Base-by-base conservation (phyloP, 305 asterid genomes). In the Andrographis paniculata region DNA sequence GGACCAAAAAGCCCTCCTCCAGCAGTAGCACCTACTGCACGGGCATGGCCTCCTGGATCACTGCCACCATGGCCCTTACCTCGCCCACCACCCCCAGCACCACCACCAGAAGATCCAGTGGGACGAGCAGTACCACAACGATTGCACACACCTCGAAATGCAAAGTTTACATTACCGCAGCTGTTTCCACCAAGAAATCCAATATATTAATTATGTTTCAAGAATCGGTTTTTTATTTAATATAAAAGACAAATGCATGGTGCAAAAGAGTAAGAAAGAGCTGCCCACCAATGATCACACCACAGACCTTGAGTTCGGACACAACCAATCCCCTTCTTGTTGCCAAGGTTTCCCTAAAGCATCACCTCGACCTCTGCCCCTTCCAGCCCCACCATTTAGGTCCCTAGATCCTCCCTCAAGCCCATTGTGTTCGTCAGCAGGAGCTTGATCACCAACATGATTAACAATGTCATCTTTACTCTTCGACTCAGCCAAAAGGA, bases 241-340 rank as follows among this genome's bases (percentile, higher is more conserved):
- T 28, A 28, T 20, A 45, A 56, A 30, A 44, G 14, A 40, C 15
- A 17, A 42, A 5, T 14, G 14, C 13, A 53, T 20, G 9, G 16
- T 38, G 6, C 4, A n/a, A 38, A 65, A 73, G 77, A 73, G 77
- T 73, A 78, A 60, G 94, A 78, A 79, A 55, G 78, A 82, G 95
- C 84, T 45, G 87, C 94, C 86, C 96, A 89, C 98, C 98, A 73
- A 89, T 85, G 47, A 64, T 83, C 86, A 67, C 86, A 82, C 78
- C 93, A 89, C 98, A 89, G 94, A 89, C 98, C 98, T 89, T 89
- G 98, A 80, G 86, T 89, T 89, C 28, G 88, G 66, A 69, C 96
- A 89, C 68, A 58, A 33, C 98, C 96, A 89, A 69, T 89, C 98
- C 48, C 96, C 96, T 10, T 89, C 98, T 66, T 89, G 94, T 56